phyloP scores from a whole-genome alignment of 2,329 filamentous ascomycete genomes.

The Coniochaeta sp. region DNA sequence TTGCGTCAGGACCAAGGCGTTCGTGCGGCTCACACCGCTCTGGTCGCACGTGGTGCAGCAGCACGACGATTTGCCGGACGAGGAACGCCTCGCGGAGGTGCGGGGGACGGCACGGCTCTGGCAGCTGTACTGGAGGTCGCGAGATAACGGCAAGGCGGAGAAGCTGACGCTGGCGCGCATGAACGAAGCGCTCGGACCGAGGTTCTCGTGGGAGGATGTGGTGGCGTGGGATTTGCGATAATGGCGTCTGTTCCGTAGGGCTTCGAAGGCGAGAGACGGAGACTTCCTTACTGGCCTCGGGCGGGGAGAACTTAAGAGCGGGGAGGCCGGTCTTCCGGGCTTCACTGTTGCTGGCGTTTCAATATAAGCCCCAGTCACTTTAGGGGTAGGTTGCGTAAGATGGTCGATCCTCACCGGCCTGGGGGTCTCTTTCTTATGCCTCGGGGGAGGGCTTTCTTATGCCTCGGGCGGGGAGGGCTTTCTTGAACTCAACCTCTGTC shows the following conservation, averaged over 20 bases:
- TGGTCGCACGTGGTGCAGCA: background rate
- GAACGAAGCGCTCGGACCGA: background rate
- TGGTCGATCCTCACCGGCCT: constrained; percentile 36
- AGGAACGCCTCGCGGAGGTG: background rate
- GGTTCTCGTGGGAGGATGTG: background rate
- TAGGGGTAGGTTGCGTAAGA: constrained; percentile 44
- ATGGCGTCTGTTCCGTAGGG: no score
- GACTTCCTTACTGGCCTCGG: no score
- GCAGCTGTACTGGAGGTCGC: background rate
- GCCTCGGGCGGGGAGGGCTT: no score
- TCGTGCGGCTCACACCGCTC: background rate
- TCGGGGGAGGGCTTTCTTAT: no score
- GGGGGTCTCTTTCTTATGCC: constrained; percentile 42
- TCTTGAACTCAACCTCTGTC: no score
- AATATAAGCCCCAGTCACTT: constrained; percentile 47
- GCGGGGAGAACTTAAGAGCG: no score
- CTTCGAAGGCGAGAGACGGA: no score
- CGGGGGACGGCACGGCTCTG: background rate
- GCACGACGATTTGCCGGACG: background rate
- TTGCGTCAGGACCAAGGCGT: background rate
- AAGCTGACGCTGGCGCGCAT: background rate
- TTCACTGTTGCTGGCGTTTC: constrained; percentile 44
- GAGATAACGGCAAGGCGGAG: background rate
- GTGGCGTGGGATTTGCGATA: background rate
- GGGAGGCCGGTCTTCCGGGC: constrained; percentile 21